These are phyloP conservation scores for Hortiboletus rubellus DNA, from an alignment of 1,284 basidiomycete genomes.

Conservation along the genomic window DNA sequence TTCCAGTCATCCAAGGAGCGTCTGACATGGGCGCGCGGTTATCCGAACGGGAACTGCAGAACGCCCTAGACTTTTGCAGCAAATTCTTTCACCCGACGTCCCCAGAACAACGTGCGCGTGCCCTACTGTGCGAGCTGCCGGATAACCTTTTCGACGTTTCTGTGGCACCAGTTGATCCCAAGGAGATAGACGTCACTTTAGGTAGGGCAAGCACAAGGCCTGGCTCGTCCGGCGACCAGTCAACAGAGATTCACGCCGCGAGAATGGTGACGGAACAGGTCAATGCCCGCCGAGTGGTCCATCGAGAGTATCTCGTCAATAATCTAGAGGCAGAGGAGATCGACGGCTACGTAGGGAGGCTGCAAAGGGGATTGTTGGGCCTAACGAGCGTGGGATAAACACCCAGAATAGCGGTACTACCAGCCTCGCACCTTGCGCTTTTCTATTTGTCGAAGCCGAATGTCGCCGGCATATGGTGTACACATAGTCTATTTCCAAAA, in stretches of 20 bases:
- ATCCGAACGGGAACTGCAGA: slow-evolving; percentile 69
- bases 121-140: slow-evolving; percentile 17
- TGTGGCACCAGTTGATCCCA: slow-evolving; percentile 46
- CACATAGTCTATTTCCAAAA: too few relatives aligned
- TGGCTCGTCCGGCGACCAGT: background rate
- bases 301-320: slow-evolving; percentile 51
- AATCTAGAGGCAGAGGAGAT: slow-evolving; percentile 56
- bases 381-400: slow-evolving; percentile 26
- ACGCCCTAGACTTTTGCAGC: slow-evolving; percentile 59
- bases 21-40: slow-evolving; percentile 68
- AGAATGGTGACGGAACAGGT: slow-evolving; percentile 52
- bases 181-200: slow-evolving; percentile 38
- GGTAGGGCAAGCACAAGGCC: slow-evolving; percentile 3
- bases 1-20: slow-evolving; percentile 72
- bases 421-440: too few relatives aligned
- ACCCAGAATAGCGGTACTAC: too few relatives aligned
- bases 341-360: slow-evolving; percentile 47
- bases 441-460: too few relatives aligned
- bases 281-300: slow-evolving; percentile 53
- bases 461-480: too few relatives aligned
- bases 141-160: slow-evolving; percentile 48
- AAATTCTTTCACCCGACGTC: slow-evolving; percentile 58
- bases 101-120: slow-evolving; percentile 46
- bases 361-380: slow-evolving; percentile 50
- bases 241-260: slow-evolving; percentile 36